Evolutionary conservation across 2,329 filamentous ascomycete genomes (phyloP), one percentile per base, ranked within the genome.

Genomic region (Diplodia intermedia): DNA sequence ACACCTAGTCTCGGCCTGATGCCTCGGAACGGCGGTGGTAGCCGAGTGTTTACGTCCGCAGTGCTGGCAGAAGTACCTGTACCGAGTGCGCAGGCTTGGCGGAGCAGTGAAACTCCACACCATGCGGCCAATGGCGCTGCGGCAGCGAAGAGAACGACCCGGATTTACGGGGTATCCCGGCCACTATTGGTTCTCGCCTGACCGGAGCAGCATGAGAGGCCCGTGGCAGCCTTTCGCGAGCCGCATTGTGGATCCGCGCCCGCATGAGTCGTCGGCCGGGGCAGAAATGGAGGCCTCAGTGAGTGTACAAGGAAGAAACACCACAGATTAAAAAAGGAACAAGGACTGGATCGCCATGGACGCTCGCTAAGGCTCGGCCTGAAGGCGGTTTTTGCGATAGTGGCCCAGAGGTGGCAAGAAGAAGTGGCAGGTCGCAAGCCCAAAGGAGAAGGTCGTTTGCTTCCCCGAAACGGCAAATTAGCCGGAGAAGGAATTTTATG

Each of bases 41-140:
- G 29, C 57, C 57, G 57, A 62, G n/a, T 20, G 18, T 36, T 62
- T 62, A 50, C 57, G 43, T 62, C 43, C 43, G 57, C 57, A 62
- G 29, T 18, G 43, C 8, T 31, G 4, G 29, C 33, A 12, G 33
- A 7, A 36, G 6, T 11, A 12, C 8, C 18, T 14, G 29, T 36
- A 62, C 23, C 23, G 23, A 23, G 23, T 2, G 1, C 23, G 23
- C 9, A 15, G 6, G 26, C 52, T 29, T 15, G 31, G 52, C 29
- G 33, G 29, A 4, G 11, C 31, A 23, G 54, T 12, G 15, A 23
- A 20, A 4, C 54, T 49, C 56, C 56, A 61, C 40, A 49, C 23
- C 11, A 14, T 20, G 9, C 12, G 36, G 5, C 33, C n/a, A n/a
- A 18, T 15, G 36, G 15, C 55, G 40, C 40, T n/a, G 40, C 12